Conservation (phyloP, 108 stramenopile genomes). For the Mediolabrus comicus region DNA sequence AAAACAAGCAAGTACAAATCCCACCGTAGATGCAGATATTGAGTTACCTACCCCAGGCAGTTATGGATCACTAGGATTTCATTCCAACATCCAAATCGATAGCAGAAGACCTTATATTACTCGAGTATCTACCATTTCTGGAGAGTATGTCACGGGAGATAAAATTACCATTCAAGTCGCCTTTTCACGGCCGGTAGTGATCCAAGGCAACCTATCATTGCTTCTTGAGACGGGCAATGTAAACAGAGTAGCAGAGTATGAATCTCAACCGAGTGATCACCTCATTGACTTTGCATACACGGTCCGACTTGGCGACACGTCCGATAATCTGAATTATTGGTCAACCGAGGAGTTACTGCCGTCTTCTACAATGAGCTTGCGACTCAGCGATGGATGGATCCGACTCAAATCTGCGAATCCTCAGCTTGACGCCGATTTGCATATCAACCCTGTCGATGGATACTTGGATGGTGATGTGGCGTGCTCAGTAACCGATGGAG, state of each 20-base stretch:
- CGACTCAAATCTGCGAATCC: slow-evolving; percentile 35
- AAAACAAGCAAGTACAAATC: slow-evolving; percentile 38
- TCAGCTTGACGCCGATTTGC: slow-evolving; percentile 59
- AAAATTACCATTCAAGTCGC: slow-evolving; percentile 32
- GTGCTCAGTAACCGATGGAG: slow-evolving; percentile 41
- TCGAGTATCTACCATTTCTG: slow-evolving; percentile 26
- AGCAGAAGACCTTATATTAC: slow-evolving; percentile 47
- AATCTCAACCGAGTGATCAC: slow-evolving; percentile 31
- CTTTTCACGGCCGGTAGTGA: slow-evolving; percentile 53
- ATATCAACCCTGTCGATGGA: slow-evolving; percentile 60
- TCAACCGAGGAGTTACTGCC: slow-evolving; percentile 36
- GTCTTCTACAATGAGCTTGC: slow-evolving; percentile 20
- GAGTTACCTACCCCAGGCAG: slow-evolving; percentile 38
- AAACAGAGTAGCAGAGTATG: slow-evolving; percentile 47
- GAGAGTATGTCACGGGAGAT: slow-evolving; percentile 30
- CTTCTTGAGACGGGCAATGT: slow-evolving; percentile 48
- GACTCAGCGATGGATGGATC: slow-evolving; percentile 44
- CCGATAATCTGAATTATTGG: slow-evolving; percentile 54
- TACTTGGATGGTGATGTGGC: slow-evolving; percentile 40
- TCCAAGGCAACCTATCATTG: slow-evolving; percentile 47
- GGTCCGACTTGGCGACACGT: slow-evolving; percentile 55
- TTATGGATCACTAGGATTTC: slow-evolving; percentile 40
- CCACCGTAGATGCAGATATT: slow-evolving; percentile 38
- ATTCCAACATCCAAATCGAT: slow-evolving; percentile 47
- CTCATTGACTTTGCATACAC: slow-evolving; percentile 52